Base-by-base conservation (phyloP, 352 stramenopile species). In the Phytophthora niederhauseri region DNA sequence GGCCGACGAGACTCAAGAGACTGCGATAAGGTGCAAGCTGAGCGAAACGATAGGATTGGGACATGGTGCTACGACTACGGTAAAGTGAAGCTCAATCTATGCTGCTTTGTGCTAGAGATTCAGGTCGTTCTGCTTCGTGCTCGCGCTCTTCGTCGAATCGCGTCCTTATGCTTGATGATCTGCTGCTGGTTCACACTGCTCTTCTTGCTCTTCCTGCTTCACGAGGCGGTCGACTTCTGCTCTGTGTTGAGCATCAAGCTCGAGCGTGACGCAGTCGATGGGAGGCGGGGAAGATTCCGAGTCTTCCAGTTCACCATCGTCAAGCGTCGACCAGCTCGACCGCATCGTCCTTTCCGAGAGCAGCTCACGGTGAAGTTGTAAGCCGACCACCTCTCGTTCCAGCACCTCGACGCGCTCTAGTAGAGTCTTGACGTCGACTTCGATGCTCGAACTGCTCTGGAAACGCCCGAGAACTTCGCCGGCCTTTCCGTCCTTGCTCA, bases 1-100 rank as follows among this genome's bases (percentile, higher is more conserved):
- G 75, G 50, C 64, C 72, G 15, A 74, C 72, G 26, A 62, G 72
- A 34, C 70, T 82, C 36, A 82, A 80, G 64, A 71, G 69, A 38
- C 53, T 82, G 31, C 61, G 75, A 22, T 82, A 57, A 72, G 3
- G 28, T 22, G 12, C 38, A 5, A 22, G 22, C 20, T 52, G 41
- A n/a, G 14, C 4, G 34, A 17, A 2, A 43, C 12, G 34, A 43
- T n/a, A 48, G 17, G 41, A 20, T 48, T 48, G 41, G 6, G 30
- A 2, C 30, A 11, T 34, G 30, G 30, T 34, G 30, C 9, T 34
- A 34, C 30, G 6, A 34, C 30, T 34, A 34, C 7, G 30, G 9
- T 34, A 34, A 34, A 26, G 22, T 34, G 7, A 34, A 34, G 30
- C 30, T 34, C 30, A 34, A 34, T 34, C 30, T 34, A 34, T 8